Evolutionary conservation across 2,329 filamentous ascomycete genomes (phyloP), one percentile per base, ranked within the genome.

Genomic region (Phoma sp.): DNA sequence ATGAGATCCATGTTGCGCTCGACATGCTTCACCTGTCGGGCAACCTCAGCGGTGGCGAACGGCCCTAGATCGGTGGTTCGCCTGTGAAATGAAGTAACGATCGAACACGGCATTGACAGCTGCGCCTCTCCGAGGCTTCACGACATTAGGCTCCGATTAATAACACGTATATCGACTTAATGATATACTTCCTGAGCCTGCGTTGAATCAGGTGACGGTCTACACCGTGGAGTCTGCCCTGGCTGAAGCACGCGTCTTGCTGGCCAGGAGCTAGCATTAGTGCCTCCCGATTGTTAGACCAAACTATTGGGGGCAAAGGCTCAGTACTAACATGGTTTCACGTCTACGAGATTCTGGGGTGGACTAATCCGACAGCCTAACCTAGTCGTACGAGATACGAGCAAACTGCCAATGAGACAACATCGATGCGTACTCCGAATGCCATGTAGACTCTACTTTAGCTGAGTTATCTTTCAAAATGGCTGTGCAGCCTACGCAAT

Each of bases 221-320:
- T 21, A 38, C 17, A 12, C 28, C 34, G 33, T 39, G 12, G 20
- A 40, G 40, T 21, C 40, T 36, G 10, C 30, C 30, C n/a, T 33
- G 40, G n/a, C 40, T 45, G 21, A 38, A 30, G n/a, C 20, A 34
- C 34, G 38, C 20, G 20, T 51, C 47, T 30, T 38, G 11, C 12
- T 6, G 47, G 32, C 18, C 33, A 4, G 20, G 20, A 14, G n/a
- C n/a, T n/a, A n/a, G n/a, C n/a, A n/a, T n/a, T n/a, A n/a, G n/a
- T n/a, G n/a, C n/a, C n/a, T n/a, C n/a, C n/a, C n/a, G n/a, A n/a
- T n/a, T n/a, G n/a, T n/a, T n/a, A n/a, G n/a, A n/a, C n/a, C n/a
- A n/a, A n/a, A n/a, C n/a, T n/a, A n/a, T n/a, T n/a, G n/a, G n/a
- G n/a, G n/a, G n/a, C n/a, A n/a, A n/a, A n/a, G n/a, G n/a, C n/a